These are phyloP conservation scores for Astragalus glycyphyllos DNA, from an alignment of 306 rosid species.

Conservation along the genomic window DNA sequence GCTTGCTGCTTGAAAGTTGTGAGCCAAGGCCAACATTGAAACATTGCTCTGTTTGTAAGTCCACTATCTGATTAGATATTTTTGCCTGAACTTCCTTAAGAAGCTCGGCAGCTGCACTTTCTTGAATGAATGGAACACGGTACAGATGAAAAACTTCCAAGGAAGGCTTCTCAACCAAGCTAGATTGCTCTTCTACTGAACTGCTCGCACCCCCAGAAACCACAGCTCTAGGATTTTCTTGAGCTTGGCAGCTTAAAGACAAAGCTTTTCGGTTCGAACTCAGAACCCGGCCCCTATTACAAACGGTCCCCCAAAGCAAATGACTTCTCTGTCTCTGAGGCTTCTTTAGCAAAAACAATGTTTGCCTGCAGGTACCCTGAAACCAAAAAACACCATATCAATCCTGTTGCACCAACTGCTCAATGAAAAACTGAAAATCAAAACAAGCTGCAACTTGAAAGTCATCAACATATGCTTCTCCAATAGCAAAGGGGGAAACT, in stretches of 20 bases:
- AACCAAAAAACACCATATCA: slow-evolving; percentile 35
- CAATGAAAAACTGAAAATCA: neutral
- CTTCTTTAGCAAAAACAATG: slow-evolving; percentile 48
- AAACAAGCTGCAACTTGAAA: neutral
- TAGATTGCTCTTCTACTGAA: slow-evolving; percentile 52
- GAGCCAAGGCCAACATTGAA: slow-evolving; percentile 71
- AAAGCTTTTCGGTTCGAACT: slow-evolving; percentile 44
- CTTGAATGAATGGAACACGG: slow-evolving; percentile 74
- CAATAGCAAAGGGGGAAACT: neutral
- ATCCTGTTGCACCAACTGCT: neutral
- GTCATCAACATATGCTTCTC: neutral
- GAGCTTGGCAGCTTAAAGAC: slow-evolving; percentile 60
- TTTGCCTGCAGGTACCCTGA: slow-evolving; percentile 63
- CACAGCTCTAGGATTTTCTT: slow-evolving; percentile 56
- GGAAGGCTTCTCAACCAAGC: slow-evolving; percentile 57
- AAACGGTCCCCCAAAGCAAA: slow-evolving; percentile 57
- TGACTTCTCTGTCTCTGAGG: slow-evolving; percentile 48
- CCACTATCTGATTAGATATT: slow-evolving; percentile 73
- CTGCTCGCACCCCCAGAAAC: slow-evolving; percentile 56
- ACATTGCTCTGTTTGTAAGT: slow-evolving; percentile 76
- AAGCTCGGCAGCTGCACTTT: slow-evolving; percentile 73
- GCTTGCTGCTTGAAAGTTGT: slow-evolving; percentile 55
- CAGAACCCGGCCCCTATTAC: slow-evolving; percentile 25
- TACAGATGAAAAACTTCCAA: slow-evolving; percentile 65
- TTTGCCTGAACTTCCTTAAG: slow-evolving; percentile 69